Evolutionary conservation across 805 yeast species (phyloP).

Genomic region (Ogataea dorogensis): DNA sequence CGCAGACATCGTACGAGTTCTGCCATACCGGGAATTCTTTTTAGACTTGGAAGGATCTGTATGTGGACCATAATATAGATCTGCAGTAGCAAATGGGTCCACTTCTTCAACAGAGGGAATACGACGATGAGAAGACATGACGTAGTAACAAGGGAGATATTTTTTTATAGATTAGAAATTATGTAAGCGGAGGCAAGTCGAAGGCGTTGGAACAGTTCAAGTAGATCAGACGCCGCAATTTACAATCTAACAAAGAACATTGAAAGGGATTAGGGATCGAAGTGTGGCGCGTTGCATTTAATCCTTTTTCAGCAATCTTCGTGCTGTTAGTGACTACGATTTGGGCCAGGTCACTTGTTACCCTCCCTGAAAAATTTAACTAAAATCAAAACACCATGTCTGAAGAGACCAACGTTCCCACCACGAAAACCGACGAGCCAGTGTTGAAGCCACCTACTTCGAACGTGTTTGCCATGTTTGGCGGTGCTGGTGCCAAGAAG

Average conservation of each 20-base stretch:
- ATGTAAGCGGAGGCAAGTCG: slow-evolving; percentile 3
- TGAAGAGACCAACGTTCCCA: slow-evolving; percentile 7
- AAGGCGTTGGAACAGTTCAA: not conserved
- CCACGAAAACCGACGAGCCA: slow-evolving; percentile 25
- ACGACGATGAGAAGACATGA: slow-evolving; percentile 20
- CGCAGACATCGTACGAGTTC: slow-evolving; percentile 54
- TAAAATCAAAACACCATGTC: slow-evolving; percentile 9
- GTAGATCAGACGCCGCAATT: not conserved
- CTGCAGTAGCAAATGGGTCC: slow-evolving; percentile 69
- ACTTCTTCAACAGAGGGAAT: slow-evolving; percentile 44
- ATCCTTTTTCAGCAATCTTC: not conserved
- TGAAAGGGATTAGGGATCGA: too few species aligned
- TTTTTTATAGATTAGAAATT: not conserved
- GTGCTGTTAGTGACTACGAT: too few species aligned
- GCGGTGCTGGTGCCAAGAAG: slow-evolving; percentile 78
- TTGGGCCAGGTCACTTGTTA: too few species aligned
- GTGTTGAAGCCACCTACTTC: slow-evolving; percentile 66
- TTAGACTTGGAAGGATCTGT: slow-evolving; percentile 52
- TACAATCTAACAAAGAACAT: too few species aligned
- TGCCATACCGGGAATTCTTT: slow-evolving; percentile 41
- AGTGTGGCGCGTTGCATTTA: too few species aligned
- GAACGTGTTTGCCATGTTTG: slow-evolving; percentile 92
- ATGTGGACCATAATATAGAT: slow-evolving; percentile 63
- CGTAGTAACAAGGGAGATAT: slow-evolving; percentile 1
- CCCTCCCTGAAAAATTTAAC: slow-evolving; percentile 12